Percentiles rank a stretch among this genome's conserved stretches.
phyloP scores from a whole-genome alignment of 2,329 filamentous ascomycete genomes.

The Thelonectria rubi region DNA sequence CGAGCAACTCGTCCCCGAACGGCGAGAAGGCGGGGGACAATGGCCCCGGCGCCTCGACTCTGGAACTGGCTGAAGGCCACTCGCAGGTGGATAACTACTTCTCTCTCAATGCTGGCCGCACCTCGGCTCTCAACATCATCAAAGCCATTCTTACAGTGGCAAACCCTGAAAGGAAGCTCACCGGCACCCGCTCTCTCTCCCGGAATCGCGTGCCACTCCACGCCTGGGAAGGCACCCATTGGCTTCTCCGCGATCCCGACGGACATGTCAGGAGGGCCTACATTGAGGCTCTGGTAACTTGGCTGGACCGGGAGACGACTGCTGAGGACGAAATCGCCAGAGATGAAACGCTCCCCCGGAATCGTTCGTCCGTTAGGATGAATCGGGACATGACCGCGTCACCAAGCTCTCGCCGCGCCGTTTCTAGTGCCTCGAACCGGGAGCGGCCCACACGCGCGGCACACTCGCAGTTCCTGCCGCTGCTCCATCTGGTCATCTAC shows the following conservation, averaged over 20 bases:
- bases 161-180: slow-evolving; percentile 70
- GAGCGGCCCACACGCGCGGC: slow-evolving; percentile 62
- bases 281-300: slow-evolving; percentile 81
- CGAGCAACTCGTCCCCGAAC: slow-evolving; percentile 55
- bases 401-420: slow-evolving; percentile 66
- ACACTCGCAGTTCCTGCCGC: slow-evolving; percentile 78
- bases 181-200: slow-evolving; percentile 69
- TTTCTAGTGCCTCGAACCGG: slow-evolving; percentile 71
- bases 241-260: slow-evolving; percentile 84
- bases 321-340: slow-evolving; percentile 69
- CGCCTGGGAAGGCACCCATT: slow-evolving; percentile 97
- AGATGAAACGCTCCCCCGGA: slow-evolving; percentile 62
- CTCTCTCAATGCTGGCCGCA: slow-evolving; percentile 63
- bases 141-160: slow-evolving; percentile 85
- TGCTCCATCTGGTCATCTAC: slow-evolving; percentile 88
- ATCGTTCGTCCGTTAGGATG: slow-evolving; percentile 54
- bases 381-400: slow-evolving; percentile 50
- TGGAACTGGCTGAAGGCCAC: slow-evolving; percentile 56
- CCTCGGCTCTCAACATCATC: slow-evolving; percentile 78
- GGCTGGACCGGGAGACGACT: slow-evolving; percentile 84
- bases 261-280: slow-evolving; percentile 85
- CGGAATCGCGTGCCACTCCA: slow-evolving; percentile 80
- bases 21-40: slow-evolving; percentile 59
- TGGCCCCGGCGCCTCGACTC: slow-evolving; percentile 44
- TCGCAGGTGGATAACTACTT: slow-evolving; percentile 61